phyloP scores from a whole-genome alignment of 306 rosid species.

The Rosa multiflora region DNA sequence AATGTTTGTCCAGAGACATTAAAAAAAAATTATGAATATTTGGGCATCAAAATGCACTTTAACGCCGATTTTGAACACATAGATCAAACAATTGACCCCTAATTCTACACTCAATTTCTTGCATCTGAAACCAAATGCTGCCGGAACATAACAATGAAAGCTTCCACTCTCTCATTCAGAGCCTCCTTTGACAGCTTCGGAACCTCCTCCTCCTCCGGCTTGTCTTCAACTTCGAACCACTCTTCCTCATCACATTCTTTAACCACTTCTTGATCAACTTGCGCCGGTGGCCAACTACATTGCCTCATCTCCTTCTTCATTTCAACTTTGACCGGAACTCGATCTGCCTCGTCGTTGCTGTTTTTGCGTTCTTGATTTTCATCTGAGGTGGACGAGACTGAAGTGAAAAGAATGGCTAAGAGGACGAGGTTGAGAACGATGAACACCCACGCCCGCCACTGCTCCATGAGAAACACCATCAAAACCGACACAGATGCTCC shows the following conservation, averaged over 20 bases:
- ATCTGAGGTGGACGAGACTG: slow-evolving; percentile 35
- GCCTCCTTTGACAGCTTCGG: slow-evolving; percentile 71
- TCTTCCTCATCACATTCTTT: slow-evolving; percentile 28
- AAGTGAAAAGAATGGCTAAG: slow-evolving; percentile 73
- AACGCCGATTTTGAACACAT: slow-evolving; percentile 8
- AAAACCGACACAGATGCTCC: slow-evolving; percentile 53
- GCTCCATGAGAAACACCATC: slow-evolving; percentile 55
- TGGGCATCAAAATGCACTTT: slow-evolving; percentile 13
- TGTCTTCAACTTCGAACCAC: slow-evolving; percentile 9
- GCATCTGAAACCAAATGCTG: slow-evolving; percentile 84
- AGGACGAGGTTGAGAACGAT: slow-evolving; percentile 71
- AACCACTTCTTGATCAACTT: slow-evolving; percentile 27
- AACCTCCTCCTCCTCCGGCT: slow-evolving; percentile 28
- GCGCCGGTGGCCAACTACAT: slow-evolving; percentile 23
- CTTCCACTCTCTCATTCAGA: slow-evolving; percentile 87
- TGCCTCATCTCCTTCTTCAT: slow-evolving; percentile 22
- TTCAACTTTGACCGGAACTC: slow-evolving; percentile 24
- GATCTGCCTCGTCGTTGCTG: neutral
- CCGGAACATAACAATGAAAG: slow-evolving; percentile 90
- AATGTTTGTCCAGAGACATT: neutral
- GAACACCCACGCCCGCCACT: slow-evolving; percentile 87
- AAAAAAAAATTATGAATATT: slow-evolving; percentile 1
- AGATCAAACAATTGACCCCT: neutral
- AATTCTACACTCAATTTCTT: slow-evolving; percentile 22
- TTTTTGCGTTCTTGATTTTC: slow-evolving; percentile 14